Evolutionary conservation across 106 monocot genomes (phyloP), one percentile per base, ranked within the genome.

Genomic region (Narthecium ossifragum): DNA sequence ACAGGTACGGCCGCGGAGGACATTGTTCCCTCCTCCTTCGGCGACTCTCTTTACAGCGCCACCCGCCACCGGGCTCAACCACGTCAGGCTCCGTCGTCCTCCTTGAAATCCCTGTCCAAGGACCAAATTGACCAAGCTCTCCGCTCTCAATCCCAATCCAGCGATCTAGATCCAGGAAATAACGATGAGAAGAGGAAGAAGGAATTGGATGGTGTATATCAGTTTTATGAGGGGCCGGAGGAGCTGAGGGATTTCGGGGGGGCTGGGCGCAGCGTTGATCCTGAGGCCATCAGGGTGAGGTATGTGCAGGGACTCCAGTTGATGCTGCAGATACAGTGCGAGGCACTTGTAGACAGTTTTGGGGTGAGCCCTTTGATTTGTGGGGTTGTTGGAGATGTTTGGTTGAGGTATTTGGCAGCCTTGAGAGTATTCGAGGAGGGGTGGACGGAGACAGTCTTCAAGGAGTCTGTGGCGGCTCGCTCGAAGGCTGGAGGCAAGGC

Each of bases 241-340:
- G 59, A 5, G 62, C 59, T 46, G 45, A 59, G 25, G 73, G 57
- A 53, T 90, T 82, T 20, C 78, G 65, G 32, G 7, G 49, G 20
- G 0, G 20, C 9, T n/a, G 14, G 18, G 25, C 26, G 1, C 24
- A 38, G 45, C 9, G 12, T 30, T 0, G 75, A 83, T n/a, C 45
- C 47, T 20, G 78, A 62, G 57, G 39, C 27, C 33, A 69, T 79
- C 31, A 60, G 83, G 61, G 23, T 60, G 55, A 63, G 80, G 62
- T 92, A 86, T 37, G 66, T 85, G 61, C 68, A 77, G 75, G 90
- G 96, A 14, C 34, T 96, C 60, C 90, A 90, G 80, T 48, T 96
- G 48, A 86, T 86, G 80, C 46, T 96, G 53, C 78, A 86, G 75
- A 57, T 70, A 20, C 96, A 96, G 61, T 83, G 82, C 24, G 81